A percentile compares a stretch with the other conserved stretches of the same genome.
phyloP scores from a whole-genome alignment of 129 eudicot species.

The Helichrysum umbraculigerum region DNA sequence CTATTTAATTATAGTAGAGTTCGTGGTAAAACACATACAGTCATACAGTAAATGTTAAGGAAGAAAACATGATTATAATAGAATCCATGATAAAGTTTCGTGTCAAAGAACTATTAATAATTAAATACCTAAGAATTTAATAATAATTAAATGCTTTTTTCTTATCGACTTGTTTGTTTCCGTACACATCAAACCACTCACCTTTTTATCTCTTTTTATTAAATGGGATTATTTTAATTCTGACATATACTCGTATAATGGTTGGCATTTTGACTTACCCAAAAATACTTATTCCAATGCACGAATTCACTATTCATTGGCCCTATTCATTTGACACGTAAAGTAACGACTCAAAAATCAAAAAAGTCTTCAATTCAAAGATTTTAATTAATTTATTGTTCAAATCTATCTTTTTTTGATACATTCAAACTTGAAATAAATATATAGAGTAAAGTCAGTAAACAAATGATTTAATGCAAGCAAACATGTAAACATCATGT shows the following conservation, averaged over 20 bases:
- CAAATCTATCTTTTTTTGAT: conserved; percentile 32
- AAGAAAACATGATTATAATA: too few species aligned
- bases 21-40: neutral
- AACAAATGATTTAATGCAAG: neutral
- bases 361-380: conserved; percentile 25
- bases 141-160: neutral
- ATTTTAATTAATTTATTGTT: neutral
- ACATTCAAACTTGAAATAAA: conserved; percentile 18
- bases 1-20: neutral
- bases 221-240: neutral
- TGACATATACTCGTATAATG: neutral
- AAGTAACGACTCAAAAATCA: conserved; percentile 23
- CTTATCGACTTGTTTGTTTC: conserved; percentile 11
- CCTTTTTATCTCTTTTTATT: neutral
- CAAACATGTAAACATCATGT: conserved; percentile 17
- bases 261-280: conserved; percentile 37
- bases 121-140: neutral
- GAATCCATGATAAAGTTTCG: too few species aligned
- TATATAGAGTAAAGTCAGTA: too few species aligned
- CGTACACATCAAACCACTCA: conserved; percentile 32
- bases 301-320: conserved; percentile 32
- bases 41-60: too few species aligned
- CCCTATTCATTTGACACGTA: conserved; percentile 38
- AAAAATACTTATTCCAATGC: conserved; percentile 10
- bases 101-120: too few species aligned